Base-by-base conservation (phyloP, 2,329 filamentous ascomycete species). In the Cryphonectria naterciae region DNA sequence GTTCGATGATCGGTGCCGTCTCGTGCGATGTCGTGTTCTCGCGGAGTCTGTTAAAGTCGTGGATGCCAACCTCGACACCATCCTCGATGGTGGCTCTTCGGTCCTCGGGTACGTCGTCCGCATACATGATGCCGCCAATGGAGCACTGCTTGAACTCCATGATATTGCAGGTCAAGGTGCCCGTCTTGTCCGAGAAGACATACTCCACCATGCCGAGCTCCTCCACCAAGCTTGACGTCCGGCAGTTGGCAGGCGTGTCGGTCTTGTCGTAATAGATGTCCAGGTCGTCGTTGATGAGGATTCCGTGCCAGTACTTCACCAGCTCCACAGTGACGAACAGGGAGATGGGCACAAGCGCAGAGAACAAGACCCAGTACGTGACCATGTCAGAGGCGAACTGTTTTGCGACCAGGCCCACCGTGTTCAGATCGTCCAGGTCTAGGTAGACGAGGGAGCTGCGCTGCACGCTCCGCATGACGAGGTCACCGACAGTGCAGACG, bases 61-160 rank as follows among this genome's bases (percentile, higher is more conserved):
- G 91, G 68, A 98, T 91, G 25, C 93, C 94, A 70, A 91, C 86
- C 76, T 94, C 93, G 19, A 89, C 85, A 11, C 91, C 93, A 77
- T 97, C 94, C 75, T 93, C 88, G n/a, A 90, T 85, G 1, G 91
- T 92, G 0, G 94, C 92, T 76, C 93, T 89, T 70, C 94, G 90
- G 79, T 99, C 96, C 80, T 99, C 96, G 0, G 96, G 92, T 1
- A 98, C 90, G 60, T 95, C 93, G 68, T 96, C 94, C 17, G 93
- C 92, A 78, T 99, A 99, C 81, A 97, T 95, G 68, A 98, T 91
- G 37, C 96, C 96, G 37, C 90, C 93, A 78, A 99, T 98, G 0
- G 93, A 92, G 77, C 93, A 97, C 81, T 98, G 94, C 79, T 94
- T 94, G 81, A 98, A 99, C 80, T 98, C 95, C 96, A 99, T 98